Evolutionary conservation across 2,329 filamentous ascomycete species (phyloP).

Genomic region (Alternaria metachromatica): DNA sequence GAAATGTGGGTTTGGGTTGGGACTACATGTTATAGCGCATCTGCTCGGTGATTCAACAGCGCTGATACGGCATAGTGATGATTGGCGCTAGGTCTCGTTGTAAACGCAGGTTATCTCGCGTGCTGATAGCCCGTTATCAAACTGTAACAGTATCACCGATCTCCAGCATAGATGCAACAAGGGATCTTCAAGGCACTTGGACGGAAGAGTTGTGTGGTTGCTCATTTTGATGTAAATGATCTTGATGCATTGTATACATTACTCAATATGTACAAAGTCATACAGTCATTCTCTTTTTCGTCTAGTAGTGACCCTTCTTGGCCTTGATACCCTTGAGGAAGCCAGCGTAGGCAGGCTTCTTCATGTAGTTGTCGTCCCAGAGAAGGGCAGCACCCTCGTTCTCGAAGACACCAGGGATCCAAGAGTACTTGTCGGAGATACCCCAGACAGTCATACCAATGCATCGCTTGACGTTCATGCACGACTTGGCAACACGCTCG

Average conservation of each 20-base stretch:
- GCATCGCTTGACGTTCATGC: conserved; percentile 46
- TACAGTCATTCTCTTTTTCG: background rate
- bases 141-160: background rate
- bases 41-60: background rate
- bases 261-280: background rate
- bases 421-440: conserved; percentile 51
- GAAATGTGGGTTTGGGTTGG: background rate
- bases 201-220: too few relatives aligned
- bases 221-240: background rate
- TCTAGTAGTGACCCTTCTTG: conserved; percentile 13
- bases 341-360: conserved; percentile 47
- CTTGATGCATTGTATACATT: background rate
- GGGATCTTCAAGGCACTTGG: background rate
- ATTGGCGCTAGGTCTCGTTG: background rate
- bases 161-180: background rate
- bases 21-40: background rate
- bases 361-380: conserved; percentile 41
- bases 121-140: background rate
- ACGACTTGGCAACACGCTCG: conserved; percentile 47
- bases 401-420: conserved; percentile 48
- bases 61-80: background rate
- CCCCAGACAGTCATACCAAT: conserved; percentile 58
- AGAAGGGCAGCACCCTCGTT: conserved; percentile 47
- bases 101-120: background rate
- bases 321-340: conserved; percentile 35